Conservation (phyloP, 164 flowering plant genomes). For the Tetrastigma voinierianum region DNA sequence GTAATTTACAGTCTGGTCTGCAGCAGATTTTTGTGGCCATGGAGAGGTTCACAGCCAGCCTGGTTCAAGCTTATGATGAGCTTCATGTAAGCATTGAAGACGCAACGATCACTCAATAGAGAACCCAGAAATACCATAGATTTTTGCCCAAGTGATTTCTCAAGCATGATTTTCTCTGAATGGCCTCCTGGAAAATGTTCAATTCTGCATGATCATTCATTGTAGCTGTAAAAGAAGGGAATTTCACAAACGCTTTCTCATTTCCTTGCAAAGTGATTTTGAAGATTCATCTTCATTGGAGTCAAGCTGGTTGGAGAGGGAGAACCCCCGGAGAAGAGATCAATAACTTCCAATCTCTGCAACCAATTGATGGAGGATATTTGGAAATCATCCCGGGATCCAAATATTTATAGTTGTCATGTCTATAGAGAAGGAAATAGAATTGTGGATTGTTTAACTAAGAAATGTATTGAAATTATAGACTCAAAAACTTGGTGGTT, state of each 20-base stretch:
- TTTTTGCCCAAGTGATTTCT: not conserved
- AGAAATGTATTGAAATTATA: no score
- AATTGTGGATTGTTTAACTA: no score
- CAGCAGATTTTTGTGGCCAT: slow-evolving; percentile 20
- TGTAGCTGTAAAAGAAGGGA: not conserved
- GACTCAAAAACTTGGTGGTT: no score
- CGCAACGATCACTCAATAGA: slow-evolving; percentile 8
- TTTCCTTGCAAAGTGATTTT: not conserved
- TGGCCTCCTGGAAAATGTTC: not conserved
- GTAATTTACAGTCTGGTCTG: slow-evolving; percentile 18
- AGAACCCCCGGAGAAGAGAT: not conserved
- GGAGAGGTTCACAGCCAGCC: slow-evolving; percentile 17
- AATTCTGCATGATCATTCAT: not conserved
- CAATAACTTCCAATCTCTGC: not conserved
- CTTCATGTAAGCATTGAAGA: slow-evolving; percentile 7
- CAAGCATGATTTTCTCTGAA: not conserved
- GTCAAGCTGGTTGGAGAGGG: not conserved
- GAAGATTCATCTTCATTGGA: not conserved
- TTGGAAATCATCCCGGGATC: no score
- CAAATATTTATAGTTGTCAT: no score
- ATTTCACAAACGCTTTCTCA: not conserved
- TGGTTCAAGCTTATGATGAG: slow-evolving; percentile 21
- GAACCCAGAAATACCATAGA: not conserved
- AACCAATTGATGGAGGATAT: no score
- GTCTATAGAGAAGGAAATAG: no score